Percentiles rank a stretch among this genome's conserved stretches.
Conservation (phyloP, 257 asterid species). For the Solanum virginianum region DNA sequence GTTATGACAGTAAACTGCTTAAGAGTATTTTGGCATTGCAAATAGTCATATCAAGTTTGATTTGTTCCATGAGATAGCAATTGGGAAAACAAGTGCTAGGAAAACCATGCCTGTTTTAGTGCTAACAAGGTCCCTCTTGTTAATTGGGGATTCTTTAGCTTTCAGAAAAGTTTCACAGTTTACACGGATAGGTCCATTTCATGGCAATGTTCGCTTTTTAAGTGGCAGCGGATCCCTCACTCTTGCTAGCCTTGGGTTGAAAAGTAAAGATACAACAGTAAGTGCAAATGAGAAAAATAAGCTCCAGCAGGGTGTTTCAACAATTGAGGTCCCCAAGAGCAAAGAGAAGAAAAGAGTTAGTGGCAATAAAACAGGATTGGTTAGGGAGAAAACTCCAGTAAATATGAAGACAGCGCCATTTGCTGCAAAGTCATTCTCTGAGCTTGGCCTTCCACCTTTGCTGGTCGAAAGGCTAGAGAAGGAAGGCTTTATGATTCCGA, state of each 20-base stretch:
- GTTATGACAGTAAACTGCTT: neutral
- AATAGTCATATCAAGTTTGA: neutral
- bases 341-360: conserved; percentile 27
- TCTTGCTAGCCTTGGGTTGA: conserved; percentile 57
- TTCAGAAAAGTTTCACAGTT: conserved; percentile 20
- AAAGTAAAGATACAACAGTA: conserved; percentile 13
- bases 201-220: conserved; percentile 22
- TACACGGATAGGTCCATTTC: conserved; percentile 28
- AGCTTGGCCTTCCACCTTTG: conserved; percentile 69
- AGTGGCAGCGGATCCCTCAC: conserved; percentile 46
- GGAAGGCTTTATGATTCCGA: conserved; percentile 73
- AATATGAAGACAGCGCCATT: conserved; percentile 57
- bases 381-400: conserved; percentile 20
- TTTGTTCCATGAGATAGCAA: conserved; percentile 1
- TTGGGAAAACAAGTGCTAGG: neutral
- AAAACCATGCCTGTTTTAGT: conserved; percentile 34
- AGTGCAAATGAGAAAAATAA: conserved; percentile 38
- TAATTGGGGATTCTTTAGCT: conserved; percentile 22
- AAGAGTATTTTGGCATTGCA: neutral
- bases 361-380: conserved; percentile 12
- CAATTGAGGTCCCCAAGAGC: conserved; percentile 47
- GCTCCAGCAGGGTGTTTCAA: conserved; percentile 39
- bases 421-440: conserved; percentile 70
- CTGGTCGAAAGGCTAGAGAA: conserved; percentile 63
- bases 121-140: conserved; percentile 8